Evolutionary conservation across 2,329 filamentous ascomycete species (phyloP), one percentile per base, ranked within the genome.

Genomic region (Cryoendolithus antarcticus): DNA sequence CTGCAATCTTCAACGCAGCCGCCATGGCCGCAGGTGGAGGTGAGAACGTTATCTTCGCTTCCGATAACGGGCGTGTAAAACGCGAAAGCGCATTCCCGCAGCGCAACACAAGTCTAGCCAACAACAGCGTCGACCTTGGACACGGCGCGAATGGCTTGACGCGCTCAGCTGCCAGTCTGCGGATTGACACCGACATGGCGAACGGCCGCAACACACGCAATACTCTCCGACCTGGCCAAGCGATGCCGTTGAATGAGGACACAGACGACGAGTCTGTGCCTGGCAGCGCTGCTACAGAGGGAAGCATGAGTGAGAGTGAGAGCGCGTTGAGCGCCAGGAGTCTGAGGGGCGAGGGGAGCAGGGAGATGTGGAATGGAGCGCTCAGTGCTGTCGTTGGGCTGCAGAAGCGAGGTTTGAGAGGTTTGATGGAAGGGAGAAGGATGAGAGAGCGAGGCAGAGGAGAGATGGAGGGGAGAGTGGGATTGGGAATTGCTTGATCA

Each of bases 11-110:
- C 69, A 98, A 98, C 49, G 91, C 91, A 0, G 91, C 89, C 0
- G 91, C 91, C 38, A 96, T 96, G 91, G 91, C 88, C 1, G 91
- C 91, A 1, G 91, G 91, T 8, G 88, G 91, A 19, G 91, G 91
- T 0, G 77, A 86, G 35, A 83, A 84, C 35, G 84, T 89, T 21
- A 79, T 82, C 38, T 84, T 76, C 52, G 53, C 64, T 71, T 30
- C 49, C 66, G 21, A 34, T n/a, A 36, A 40, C 34, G 38, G 38
- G 21, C 29, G 38, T n/a, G 15, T 19, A 19, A 49, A 46, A 4
- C 43, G 48, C 4, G 48, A 53, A 19, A 52, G 48, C 1, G 61
- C 77, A 4, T 54, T 58, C 21, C 57, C 58, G 2, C 50, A 56
- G 6, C 52, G 58, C 27, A 53, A 52, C 24, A 77, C 77, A 50